Conservation (phyloP, 179 eudicot genomes). For the Camellia oleifera region DNA sequence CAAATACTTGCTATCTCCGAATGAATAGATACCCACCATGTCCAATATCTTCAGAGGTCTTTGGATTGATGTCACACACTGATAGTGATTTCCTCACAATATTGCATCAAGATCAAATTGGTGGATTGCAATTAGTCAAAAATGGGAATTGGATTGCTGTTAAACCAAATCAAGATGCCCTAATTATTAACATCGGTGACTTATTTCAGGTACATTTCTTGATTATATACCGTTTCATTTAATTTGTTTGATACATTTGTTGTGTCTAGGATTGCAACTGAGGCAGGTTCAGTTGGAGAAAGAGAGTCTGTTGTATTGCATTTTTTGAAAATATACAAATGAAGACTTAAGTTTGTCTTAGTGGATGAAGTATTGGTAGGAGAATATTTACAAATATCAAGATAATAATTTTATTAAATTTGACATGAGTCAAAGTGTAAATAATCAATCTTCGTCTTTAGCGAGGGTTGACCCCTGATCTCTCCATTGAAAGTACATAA, state of each 20-base stretch:
- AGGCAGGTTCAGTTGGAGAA: too few relatives aligned
- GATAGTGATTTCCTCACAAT: constrained; percentile 92
- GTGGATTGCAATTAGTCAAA: constrained; percentile 84
- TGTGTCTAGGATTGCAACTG: too few relatives aligned
- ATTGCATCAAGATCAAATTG: constrained; percentile 76
- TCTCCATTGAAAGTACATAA: too few relatives aligned
- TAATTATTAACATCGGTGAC: constrained; percentile 84
- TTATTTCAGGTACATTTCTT: constrained; percentile 57
- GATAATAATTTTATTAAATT: too few relatives aligned
- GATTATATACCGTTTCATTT: neutral
- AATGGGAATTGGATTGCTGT: constrained; percentile 82
- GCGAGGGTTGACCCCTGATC: too few relatives aligned
- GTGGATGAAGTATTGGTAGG: too few relatives aligned
- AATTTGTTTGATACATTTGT: neutral
- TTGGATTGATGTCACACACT: constrained; percentile 88
- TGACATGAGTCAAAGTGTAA: too few relatives aligned
- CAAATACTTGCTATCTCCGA: constrained; percentile 66
- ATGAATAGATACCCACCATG: constrained; percentile 89
- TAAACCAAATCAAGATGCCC: constrained; percentile 72
- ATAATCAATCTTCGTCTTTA: too few relatives aligned
- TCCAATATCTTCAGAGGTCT: constrained; percentile 49
- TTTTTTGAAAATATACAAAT: too few relatives aligned
- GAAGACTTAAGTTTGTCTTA: too few relatives aligned
- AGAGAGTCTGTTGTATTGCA: too few relatives aligned
- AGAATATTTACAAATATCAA: too few relatives aligned